Conservation (phyloP, 83 land plant genomes). For the Thuja plicata region DNA sequence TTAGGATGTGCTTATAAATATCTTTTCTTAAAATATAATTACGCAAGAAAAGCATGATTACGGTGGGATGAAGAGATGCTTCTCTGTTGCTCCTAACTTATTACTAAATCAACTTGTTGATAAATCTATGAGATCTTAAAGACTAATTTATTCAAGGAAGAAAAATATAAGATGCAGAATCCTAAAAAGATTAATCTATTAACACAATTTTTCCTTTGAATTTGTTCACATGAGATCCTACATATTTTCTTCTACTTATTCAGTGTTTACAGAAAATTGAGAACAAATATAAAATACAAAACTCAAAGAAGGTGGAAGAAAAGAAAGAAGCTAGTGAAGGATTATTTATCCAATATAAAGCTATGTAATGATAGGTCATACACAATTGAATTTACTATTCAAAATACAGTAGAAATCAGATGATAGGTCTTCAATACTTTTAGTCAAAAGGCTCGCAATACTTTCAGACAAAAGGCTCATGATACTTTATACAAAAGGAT, state of each 20-base stretch:
- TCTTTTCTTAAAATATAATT: not conserved
- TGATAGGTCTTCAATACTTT: no score
- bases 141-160: not conserved
- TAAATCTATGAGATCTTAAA: not conserved
- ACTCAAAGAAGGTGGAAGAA: not conserved
- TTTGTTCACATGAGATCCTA: not conserved
- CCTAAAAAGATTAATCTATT: not conserved
- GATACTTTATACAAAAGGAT: not conserved
- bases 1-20: not conserved
- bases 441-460: not conserved
- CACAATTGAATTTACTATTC: not conserved
- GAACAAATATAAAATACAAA: not conserved
- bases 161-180: not conserved
- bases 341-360: not conserved
- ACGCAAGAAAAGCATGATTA: not conserved
- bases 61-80: not conserved
- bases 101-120: not conserved
- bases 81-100: not conserved
- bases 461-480: not conserved
- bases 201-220: not conserved
- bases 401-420: not conserved
- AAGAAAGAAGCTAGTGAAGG: not conserved
- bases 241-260: not conserved
- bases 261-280: not conserved
- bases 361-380: not conserved